A percentile compares a stretch with the other conserved stretches of the same genome.
These are phyloP conservation scores for Xylaria venustula DNA, from an alignment of 495 filamentous ascomycete genomes.

Conservation along the genomic window DNA sequence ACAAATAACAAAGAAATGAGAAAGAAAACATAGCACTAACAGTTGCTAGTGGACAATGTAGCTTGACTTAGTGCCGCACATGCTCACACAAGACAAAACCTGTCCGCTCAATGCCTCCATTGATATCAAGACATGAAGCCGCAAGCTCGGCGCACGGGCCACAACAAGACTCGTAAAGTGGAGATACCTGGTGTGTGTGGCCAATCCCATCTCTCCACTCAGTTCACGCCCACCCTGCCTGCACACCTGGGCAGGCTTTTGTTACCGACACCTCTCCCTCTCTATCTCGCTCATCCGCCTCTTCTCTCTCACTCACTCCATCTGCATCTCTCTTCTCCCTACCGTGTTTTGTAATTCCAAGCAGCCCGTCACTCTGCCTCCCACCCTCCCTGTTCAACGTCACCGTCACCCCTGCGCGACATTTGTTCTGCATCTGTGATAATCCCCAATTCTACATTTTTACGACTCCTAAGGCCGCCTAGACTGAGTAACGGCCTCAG, in stretches of 20 bases:
- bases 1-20: too few species aligned
- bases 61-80: too few species aligned
- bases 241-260: conserved; percentile 6
- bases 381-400: too few species aligned
- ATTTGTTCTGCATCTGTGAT: too few species aligned
- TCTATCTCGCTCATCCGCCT: conserved; percentile 13
- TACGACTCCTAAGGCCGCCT: background rate
- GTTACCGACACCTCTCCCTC: conserved; percentile 15
- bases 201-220: conserved; percentile 10
- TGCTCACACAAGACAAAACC: too few species aligned
- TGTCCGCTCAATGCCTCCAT: too few species aligned
- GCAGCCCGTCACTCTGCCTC: too few species aligned
- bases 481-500: background rate
- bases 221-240: conserved; percentile 9
- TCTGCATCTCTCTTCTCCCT: background rate
- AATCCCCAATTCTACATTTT: too few species aligned
- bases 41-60: too few species aligned
- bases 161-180: background rate
- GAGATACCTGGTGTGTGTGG: background rate
- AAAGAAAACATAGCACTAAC: too few species aligned
- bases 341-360: background rate
- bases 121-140: background rate
- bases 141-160: conserved; percentile 11
- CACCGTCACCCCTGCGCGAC: too few species aligned
- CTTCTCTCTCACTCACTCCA: conserved; percentile 8